Base-by-base conservation (phyloP, 2,329 filamentous ascomycete genomes). In the Trichoderma cornu-damae region DNA sequence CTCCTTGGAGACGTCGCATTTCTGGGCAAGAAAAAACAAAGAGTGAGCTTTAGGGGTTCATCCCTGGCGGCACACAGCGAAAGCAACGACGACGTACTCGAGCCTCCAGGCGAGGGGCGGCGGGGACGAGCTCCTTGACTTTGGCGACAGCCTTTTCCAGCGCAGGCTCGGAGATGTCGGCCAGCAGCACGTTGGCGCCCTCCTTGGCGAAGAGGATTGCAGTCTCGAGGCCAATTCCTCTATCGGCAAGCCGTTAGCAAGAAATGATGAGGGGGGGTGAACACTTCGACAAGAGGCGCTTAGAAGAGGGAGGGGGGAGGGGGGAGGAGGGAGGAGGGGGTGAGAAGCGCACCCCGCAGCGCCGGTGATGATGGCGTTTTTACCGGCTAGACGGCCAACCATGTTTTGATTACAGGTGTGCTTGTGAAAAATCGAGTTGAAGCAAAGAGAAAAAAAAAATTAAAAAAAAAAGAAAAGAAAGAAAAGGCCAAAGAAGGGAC, bases 211-310 rank as follows among this genome's bases (percentile, higher is more conserved):
- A 96, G 59, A 96, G 87, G 64, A 96, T 92, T 57, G 83, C 83
- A 2, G 92, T 96, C 77, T 96, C 91, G 48, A 96, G 87, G 63
- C 92, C 92, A 68, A 96, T 96, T 68, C 92, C 92, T 68, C 92
- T 92, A 12, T 38, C 0, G 14, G 9, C 7, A 3, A 32, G 14
- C n/a, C 6, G 54, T 66, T 37, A 61, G 61, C 8, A 48, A n/a
- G n/a, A n/a, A 18, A 12, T n/a, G 12, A 12, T 20, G 22, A 7
- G 14, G n/a, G n/a, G n/a, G n/a, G n/a, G n/a, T n/a, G n/a, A n/a
- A n/a, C n/a, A n/a, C 20, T 55, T 14, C 4, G 16, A 6, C 14
- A 20, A n/a, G 48, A n/a, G 14, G n/a, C n/a, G n/a, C n/a, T n/a
- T n/a, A n/a, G n/a, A n/a, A n/a, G n/a, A n/a, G n/a, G n/a, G n/a